Evolutionary conservation across 345 rosid species (phyloP).

Genomic region (Clarkia xantiana): DNA sequence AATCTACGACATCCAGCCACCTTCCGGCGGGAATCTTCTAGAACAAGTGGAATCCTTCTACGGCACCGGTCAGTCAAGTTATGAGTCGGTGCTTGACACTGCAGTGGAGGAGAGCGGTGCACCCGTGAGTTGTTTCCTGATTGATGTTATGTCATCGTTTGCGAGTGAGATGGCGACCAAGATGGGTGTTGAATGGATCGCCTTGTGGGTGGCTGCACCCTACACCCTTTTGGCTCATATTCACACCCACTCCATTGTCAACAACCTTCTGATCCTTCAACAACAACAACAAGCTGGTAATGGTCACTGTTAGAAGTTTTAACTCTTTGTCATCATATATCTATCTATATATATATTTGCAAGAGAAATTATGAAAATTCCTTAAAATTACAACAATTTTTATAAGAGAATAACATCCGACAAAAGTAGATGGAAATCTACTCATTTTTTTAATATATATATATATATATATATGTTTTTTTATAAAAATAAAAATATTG

Average conservation of each 20-base stretch:
- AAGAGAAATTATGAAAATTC: no score
- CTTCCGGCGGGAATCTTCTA: not conserved
- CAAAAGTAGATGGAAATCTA: no score
- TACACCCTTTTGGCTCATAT: not conserved
- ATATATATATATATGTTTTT: no score
- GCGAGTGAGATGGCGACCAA: not conserved
- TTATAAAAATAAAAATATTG: no score
- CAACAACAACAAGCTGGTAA: not conserved
- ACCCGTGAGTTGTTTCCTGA: not conserved
- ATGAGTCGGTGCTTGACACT: not conserved
- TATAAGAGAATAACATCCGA: no score
- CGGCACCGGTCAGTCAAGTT: not conserved
- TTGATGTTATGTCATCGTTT: not conserved
- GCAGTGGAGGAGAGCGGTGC: not conserved
- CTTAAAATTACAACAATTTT: no score
- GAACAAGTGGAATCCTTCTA: not conserved
- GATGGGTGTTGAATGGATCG: slow-evolving; percentile 30
- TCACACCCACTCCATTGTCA: slow-evolving; percentile 9
- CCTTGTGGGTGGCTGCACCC: slow-evolving; percentile 25
- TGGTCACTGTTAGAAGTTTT: no score
- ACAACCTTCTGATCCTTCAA: no score
- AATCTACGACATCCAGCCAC: not conserved
- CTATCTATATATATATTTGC: not conserved
- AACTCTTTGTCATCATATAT: no score
- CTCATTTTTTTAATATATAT: no score